Evolutionary conservation across 495 filamentous ascomycete species (phyloP), one percentile per base, ranked within the genome.

Genomic region (Penicillium turbatum): DNA sequence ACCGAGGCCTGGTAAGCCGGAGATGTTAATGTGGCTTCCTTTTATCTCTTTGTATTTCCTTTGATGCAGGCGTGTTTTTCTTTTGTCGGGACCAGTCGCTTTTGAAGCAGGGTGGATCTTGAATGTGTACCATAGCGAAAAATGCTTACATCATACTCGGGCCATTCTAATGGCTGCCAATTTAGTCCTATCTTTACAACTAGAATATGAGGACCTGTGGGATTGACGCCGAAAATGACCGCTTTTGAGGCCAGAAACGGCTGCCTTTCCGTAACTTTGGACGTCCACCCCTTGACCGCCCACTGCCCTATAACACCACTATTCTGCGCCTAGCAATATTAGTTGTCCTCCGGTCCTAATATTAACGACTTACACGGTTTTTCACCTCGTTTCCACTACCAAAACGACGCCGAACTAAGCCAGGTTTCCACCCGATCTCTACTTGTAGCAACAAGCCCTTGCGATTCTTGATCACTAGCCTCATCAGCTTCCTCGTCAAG

Each of bases 1-100:
- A 63, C 63, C 12, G 62, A 64, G 42, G 62, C 60, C 34, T 68
- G 62, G 63, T 65, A 48, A 57, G 51, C 15, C 17, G 0, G 38
- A n/a, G 10, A 30, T 19, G 38, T 17, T 37, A 19, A 26, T 36
- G 19, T 43, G 21, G 32, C n/a, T 47, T 55, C 21, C 21, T 53
- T 29, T 27, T 50, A n/a, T n/a, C n/a, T 45, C 13, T 39, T 29
- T 9, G 45, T 41, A 39, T 54, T 43, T 51, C 39, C 38, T 35
- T 51, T 41, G 48, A 51, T 51, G 49, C 49, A 51, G 49, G 49
- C 49, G 49, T 51, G 49, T 43, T 51, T 51, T 51, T 15, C 21
- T 51, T 51, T 43, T 43, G 26, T 51, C 29, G 49, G 49, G 49
- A 17, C 39, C 49, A 43, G 30, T 51, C 39, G 31, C 49, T 43